Conservation (phyloP, 2,329 filamentous ascomycete species). For the Dactylonectria estremocensis region DNA sequence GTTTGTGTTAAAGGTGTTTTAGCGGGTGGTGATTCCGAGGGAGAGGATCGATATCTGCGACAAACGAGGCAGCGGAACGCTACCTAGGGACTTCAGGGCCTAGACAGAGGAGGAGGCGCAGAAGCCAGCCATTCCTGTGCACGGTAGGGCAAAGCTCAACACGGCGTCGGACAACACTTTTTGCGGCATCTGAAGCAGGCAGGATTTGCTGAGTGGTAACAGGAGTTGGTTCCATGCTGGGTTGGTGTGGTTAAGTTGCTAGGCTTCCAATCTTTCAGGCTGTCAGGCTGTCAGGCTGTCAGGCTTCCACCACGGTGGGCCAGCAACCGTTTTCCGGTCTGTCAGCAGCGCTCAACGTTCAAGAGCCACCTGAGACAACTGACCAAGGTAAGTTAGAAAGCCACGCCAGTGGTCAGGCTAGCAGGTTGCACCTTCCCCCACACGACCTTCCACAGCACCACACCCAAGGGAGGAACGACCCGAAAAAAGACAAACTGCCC, state of each 20-base stretch:
- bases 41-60: conserved; percentile 27
- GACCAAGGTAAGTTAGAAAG: neutral
- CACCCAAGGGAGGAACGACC: neutral
- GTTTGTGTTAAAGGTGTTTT: conserved; percentile 34
- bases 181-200: neutral
- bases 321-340: conserved; percentile 20
- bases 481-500: neutral
- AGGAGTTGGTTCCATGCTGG: neutral
- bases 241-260: neutral
- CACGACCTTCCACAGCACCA: conserved; percentile 21
- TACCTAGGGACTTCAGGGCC: neutral
- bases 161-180: conserved; percentile 24
- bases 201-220: neutral
- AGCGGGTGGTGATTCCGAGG: conserved; percentile 28
- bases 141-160: conserved; percentile 12
- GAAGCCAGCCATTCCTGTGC: conserved; percentile 15
- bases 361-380: conserved; percentile 31
- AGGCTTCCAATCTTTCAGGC: neutral
- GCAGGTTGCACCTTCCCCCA: conserved; percentile 29
- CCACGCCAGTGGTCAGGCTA: conserved; percentile 17
- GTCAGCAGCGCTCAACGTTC: conserved; percentile 19
- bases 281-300: neutral
- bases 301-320: neutral
- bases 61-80: conserved; percentile 25
- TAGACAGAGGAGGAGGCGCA: conserved; percentile 16